Percentiles rank a stretch among this genome's conserved stretches.
Conservation (phyloP, 2,329 filamentous ascomycete genomes). For the Ophiostoma sp. region DNA sequence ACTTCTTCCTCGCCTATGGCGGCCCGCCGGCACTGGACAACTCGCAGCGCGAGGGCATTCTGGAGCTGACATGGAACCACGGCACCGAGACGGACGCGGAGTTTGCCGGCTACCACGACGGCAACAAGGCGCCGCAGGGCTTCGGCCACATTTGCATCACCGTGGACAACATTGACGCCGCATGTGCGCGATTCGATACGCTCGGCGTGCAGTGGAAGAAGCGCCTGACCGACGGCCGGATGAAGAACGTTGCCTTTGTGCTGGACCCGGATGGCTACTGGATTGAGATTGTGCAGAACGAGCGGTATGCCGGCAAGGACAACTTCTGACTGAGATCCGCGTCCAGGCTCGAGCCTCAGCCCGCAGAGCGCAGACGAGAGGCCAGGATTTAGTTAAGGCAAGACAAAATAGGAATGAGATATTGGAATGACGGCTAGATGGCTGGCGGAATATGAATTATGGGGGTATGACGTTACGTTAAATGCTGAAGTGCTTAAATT, state of each 20-base stretch:
- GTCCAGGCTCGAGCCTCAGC: not conserved
- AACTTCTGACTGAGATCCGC: slow-evolving; percentile 38
- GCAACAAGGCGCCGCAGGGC: slow-evolving; percentile 84
- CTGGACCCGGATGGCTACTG: slow-evolving; percentile 85
- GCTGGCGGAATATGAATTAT: not conserved
- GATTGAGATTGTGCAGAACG: slow-evolving; percentile 76
- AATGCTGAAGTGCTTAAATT: not conserved
- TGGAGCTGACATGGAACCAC: slow-evolving; percentile 85
- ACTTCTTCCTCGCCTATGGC: slow-evolving; percentile 87
- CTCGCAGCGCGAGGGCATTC: slow-evolving; percentile 62
- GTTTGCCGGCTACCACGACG: slow-evolving; percentile 79
- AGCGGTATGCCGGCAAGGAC: slow-evolving; percentile 52
- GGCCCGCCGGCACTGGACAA: slow-evolving; percentile 46
- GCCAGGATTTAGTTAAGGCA: not conserved
- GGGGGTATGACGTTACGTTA: no score
- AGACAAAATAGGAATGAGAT: not conserved
- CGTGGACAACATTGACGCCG: slow-evolving; percentile 83
- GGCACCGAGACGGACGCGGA: slow-evolving; percentile 76
- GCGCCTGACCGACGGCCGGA: slow-evolving; percentile 80
- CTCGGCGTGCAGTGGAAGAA: slow-evolving; percentile 89
- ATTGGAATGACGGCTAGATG: no score
- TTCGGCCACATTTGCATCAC: slow-evolving; percentile 88
- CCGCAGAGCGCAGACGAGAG: not conserved
- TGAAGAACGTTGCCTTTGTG: slow-evolving; percentile 92
- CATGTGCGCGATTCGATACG: slow-evolving; percentile 79